Evolutionary conservation across 352 stramenopile genomes (phyloP).

Genomic region (Phytophthora rubi): DNA sequence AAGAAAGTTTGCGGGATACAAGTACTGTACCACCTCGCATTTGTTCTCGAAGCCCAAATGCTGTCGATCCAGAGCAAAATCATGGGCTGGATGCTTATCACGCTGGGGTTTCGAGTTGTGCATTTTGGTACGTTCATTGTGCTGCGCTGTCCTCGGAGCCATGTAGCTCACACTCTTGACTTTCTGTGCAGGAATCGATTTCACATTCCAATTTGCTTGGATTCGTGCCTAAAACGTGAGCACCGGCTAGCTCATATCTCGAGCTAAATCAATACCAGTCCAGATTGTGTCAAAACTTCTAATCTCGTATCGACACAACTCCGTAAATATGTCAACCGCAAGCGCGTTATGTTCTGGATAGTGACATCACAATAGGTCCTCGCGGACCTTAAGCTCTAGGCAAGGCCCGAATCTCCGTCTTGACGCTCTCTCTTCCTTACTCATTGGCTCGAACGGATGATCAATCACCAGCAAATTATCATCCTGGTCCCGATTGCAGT

Average conservation of each 20-base stretch:
- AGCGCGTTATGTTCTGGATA: too few relatives aligned
- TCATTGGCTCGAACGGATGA: too few relatives aligned
- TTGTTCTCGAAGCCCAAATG: conserved; percentile 45
- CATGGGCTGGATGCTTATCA: conserved; percentile 41
- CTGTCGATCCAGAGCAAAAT: conserved; percentile 40
- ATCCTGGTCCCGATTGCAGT: too few relatives aligned
- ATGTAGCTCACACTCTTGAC: background rate
- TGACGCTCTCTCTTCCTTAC: too few relatives aligned
- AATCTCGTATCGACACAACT: background rate
- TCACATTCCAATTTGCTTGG: conserved; percentile 35
- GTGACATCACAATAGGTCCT: background rate
- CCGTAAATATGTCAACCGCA: too few relatives aligned
- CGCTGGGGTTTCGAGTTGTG: conserved; percentile 28
- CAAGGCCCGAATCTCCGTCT: background rate
- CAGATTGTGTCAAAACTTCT: background rate
- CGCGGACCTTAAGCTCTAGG: background rate
- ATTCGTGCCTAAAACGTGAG: conserved; percentile 8
- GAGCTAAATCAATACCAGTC: background rate
- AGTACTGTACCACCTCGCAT: conserved; percentile 40
- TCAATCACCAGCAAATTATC: too few relatives aligned
- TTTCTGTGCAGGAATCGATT: conserved; percentile 27
- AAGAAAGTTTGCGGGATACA: conserved; percentile 25
- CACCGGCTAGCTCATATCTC: background rate
- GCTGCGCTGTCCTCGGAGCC: background rate
- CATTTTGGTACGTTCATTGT: conserved; percentile 33